phyloP scores from a whole-genome alignment of 805 yeast genomes.

The Myxozyma lipomycoides region DNA sequence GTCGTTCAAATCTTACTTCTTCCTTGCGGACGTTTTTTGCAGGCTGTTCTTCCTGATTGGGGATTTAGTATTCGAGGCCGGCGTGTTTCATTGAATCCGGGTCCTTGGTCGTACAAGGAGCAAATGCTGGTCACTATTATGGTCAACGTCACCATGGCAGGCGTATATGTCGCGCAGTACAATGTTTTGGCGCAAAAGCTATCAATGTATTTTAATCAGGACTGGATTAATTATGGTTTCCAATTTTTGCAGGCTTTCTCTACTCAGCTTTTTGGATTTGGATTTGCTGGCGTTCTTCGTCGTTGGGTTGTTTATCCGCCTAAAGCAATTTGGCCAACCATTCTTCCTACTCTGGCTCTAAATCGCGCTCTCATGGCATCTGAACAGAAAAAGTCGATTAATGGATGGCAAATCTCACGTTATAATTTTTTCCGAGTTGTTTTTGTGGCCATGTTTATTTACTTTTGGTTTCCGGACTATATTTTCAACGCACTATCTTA shows the following conservation, averaged over 20 bases:
- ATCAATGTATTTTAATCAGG: conserved; percentile 16
- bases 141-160: conserved; percentile 2
- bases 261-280: conserved; percentile 61
- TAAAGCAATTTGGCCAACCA: conserved; percentile 54
- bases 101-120: conserved; percentile 58
- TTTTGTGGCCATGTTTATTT: conserved; percentile 42
- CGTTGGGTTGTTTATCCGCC: conserved; percentile 46
- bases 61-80: conserved; percentile 35
- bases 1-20: conserved; percentile 62
- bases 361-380: conserved; percentile 47
- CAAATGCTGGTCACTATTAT: conserved; percentile 55
- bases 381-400: conserved; percentile 44
- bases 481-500: conserved; percentile 55
- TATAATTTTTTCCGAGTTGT: conserved; percentile 49
- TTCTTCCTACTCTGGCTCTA: conserved; percentile 48
- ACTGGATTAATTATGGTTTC: conserved; percentile 45
- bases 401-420: conserved; percentile 60
- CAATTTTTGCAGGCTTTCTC: conserved; percentile 52
- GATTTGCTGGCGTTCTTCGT: conserved; percentile 62
- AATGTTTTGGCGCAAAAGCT: conserved; percentile 17
- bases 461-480: conserved; percentile 61
- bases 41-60: conserved; percentile 16
- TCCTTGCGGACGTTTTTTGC: conserved; percentile 49
- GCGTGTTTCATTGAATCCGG: conserved; percentile 49
- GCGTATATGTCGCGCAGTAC: conserved; percentile 8